phyloP scores from a whole-genome alignment of 176 grass and related monocot genomes.

The Carex pumila region DNA sequence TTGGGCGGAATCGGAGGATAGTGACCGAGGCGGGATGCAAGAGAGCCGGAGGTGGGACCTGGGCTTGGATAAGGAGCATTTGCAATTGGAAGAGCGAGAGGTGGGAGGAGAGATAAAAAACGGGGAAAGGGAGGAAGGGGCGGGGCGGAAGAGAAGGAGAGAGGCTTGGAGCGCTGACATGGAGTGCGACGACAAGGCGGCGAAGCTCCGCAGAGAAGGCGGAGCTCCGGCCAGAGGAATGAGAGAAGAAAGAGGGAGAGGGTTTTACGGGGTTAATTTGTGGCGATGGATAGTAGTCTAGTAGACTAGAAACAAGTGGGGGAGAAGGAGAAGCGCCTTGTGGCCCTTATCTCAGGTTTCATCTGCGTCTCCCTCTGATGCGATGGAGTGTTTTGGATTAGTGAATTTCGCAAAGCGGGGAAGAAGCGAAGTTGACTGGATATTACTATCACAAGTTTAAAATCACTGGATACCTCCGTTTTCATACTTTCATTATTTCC shows the following conservation, averaged over 20 bases:
- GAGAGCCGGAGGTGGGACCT: constrained; percentile 18
- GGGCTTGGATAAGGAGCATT: constrained; percentile 12
- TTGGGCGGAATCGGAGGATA: constrained; percentile 33
- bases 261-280: neutral
- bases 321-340: neutral
- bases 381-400: neutral
- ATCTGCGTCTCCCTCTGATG: neutral
- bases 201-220: neutral
- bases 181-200: neutral
- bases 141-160: constrained; percentile 55
- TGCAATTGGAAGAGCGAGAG: constrained; percentile 15
- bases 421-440: neutral
- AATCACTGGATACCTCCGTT: neutral
- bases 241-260: too few species aligned
- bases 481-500: neutral
- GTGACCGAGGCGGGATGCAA: constrained; percentile 35
- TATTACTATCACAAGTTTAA: neutral
- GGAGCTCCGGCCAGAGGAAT: constrained; percentile 24
- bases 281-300: neutral
- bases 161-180: constrained; percentile 72
- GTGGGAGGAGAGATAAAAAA: constrained; percentile 4
- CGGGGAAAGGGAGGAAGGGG: constrained; percentile 25
- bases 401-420: neutral
- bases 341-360: neutral
- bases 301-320: neutral